Conservation (phyloP, 306 rosid genomes). For the Prunus fruticosa region DNA sequence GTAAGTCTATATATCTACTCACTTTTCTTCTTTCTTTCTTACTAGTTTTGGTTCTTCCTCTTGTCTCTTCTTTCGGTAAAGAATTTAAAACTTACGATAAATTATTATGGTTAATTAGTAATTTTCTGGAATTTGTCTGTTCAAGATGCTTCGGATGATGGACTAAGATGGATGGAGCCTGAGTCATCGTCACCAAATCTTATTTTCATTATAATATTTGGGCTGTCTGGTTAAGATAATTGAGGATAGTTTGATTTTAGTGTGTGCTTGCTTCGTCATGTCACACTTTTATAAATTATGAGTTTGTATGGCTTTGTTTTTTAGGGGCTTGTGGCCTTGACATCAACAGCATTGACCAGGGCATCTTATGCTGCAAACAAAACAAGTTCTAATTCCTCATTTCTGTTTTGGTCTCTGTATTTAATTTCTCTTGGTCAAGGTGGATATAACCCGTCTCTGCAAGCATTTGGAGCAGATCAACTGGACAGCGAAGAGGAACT, state of each 20-base stretch:
- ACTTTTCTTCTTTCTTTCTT: conserved; percentile 5
- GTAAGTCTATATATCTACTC: conserved; percentile 40
- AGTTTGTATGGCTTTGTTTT: background rate
- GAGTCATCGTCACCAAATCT: background rate
- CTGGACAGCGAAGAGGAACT: conserved; percentile 67
- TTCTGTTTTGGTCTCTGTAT: conserved; percentile 70
- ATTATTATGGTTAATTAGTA: background rate
- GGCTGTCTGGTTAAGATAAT: too few species aligned
- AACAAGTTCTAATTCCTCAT: conserved; percentile 47
- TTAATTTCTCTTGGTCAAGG: conserved; percentile 86
- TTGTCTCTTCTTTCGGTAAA: background rate
- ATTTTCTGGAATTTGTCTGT: background rate
- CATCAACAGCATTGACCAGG: conserved; percentile 64
- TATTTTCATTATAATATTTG: background rate
- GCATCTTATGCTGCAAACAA: conserved; percentile 46
- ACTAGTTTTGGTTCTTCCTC: background rate
- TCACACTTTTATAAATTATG: background rate
- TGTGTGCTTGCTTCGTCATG: background rate
- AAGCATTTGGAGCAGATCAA: conserved; percentile 92
- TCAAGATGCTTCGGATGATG: background rate
- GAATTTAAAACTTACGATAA: background rate
- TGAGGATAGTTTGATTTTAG: background rate
- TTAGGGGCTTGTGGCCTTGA: conserved; percentile 84
- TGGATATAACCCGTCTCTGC: conserved; percentile 87
- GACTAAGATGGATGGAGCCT: background rate